Evolutionary conservation across 2,329 filamentous ascomycete species (phyloP).

Genomic region (Hymenoscyphus albidus): DNA sequence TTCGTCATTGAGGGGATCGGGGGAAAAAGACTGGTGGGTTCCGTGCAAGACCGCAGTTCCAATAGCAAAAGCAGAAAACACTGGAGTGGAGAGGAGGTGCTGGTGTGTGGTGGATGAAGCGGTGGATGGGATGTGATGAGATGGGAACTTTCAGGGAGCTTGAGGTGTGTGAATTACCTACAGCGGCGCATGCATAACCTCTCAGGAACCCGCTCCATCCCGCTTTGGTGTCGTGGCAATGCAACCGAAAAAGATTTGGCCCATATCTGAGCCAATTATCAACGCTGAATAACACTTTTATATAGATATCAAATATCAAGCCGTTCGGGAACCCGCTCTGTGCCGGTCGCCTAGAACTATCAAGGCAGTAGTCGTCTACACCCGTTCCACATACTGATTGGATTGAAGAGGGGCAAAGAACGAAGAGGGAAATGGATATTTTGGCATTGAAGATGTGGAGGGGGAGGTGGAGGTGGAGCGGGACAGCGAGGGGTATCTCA

Average conservation of each 20-base stretch:
- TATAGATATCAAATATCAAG: neutral
- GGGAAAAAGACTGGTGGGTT: neutral
- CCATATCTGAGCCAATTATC: neutral
- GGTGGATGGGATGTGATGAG: neutral
- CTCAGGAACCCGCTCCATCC: conserved; percentile 9
- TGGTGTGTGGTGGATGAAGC: neutral
- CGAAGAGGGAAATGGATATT: neutral
- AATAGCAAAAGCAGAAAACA: conserved; percentile 2
- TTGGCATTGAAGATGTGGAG: neutral
- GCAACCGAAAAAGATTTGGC: neutral
- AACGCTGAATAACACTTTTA: neutral
- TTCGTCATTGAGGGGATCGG: conserved; percentile 4
- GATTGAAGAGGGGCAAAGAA: neutral
- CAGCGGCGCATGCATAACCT: conserved; percentile 1
- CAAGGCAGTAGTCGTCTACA: neutral
- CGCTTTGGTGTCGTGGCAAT: conserved; percentile 12
- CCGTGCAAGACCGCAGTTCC: neutral
- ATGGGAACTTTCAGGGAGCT: neutral
- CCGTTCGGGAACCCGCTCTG: neutral
- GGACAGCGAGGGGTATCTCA: neutral
- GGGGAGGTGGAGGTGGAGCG: neutral
- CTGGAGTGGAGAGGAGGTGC: neutral
- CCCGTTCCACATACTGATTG: neutral
- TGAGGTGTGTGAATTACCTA: neutral
- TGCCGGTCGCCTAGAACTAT: neutral